These are phyloP conservation scores for Plenodomus lindquistii DNA, from an alignment of 2,329 filamentous ascomycete genomes.

Conservation along the genomic window DNA sequence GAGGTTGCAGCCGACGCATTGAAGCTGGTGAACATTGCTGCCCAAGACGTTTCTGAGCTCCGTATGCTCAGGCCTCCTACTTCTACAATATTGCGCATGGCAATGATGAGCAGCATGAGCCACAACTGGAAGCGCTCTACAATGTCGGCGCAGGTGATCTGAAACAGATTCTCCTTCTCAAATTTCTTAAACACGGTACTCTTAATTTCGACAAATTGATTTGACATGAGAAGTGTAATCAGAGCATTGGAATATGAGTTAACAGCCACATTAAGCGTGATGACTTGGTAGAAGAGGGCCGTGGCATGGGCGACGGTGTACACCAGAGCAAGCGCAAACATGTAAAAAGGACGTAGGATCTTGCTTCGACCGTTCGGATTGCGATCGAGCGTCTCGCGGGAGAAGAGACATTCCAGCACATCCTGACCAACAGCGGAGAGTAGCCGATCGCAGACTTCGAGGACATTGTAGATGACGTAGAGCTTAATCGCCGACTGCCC, in stretches of 20 bases:
- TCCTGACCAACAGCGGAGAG: conserved; percentile 93
- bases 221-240: conserved; percentile 88
- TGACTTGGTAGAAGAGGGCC: conserved; percentile 93
- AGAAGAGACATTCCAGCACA: conserved; percentile 93
- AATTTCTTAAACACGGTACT: conserved; percentile 98
- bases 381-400: conserved; percentile 85
- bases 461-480: conserved; percentile 97
- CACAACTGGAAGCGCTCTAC: conserved; percentile 97
- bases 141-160: conserved; percentile 93
- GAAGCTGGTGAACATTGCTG: conserved; percentile 36
- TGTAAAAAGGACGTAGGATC: conserved; percentile 81
- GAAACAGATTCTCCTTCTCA: conserved; percentile 96
- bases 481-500: conserved; percentile 97
- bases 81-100: conserved; percentile 93
- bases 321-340: conserved; percentile 82
- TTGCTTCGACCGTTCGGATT: conserved; percentile 89
- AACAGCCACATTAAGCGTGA: conserved; percentile 95
- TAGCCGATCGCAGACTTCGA: conserved; percentile 89
- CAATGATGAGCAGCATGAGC: conserved; percentile 96
- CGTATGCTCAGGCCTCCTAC: conserved; percentile 76
- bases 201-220: conserved; percentile 99
- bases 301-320: conserved; percentile 90
- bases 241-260: conserved; percentile 98
- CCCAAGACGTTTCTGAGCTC: conserved; percentile 35
- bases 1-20: conserved; percentile 57